Evolutionary conservation across 2,329 filamentous ascomycete genomes (phyloP).

Genomic region (Trichothecium sympodiale): DNA sequence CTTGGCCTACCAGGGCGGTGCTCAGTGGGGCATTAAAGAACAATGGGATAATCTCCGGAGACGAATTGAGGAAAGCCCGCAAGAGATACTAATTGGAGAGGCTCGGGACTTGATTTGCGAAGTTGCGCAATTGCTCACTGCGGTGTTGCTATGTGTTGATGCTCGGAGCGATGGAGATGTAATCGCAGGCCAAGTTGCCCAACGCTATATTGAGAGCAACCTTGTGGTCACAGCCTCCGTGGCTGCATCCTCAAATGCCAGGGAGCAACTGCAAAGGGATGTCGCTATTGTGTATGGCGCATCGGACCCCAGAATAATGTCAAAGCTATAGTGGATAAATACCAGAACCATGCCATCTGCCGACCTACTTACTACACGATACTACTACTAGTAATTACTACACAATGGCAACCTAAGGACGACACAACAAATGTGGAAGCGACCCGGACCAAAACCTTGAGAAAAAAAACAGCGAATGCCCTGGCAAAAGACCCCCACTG

Average conservation of each 20-base stretch:
- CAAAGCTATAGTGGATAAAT: too few relatives aligned
- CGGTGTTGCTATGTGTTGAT: conserved; percentile 30
- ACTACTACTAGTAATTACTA: too few relatives aligned
- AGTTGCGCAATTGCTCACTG: conserved; percentile 31
- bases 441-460: too few relatives aligned
- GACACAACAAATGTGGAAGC: too few relatives aligned
- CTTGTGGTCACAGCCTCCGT: conserved; percentile 3
- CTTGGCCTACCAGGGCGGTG: conserved; percentile 12
- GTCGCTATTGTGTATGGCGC: conserved; percentile 24
- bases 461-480: too few relatives aligned
- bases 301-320: not conserved
- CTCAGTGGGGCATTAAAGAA: conserved; percentile 11
- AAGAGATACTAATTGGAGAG: conserved; percentile 30
- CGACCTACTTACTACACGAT: too few relatives aligned
- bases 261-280: conserved; percentile 19
- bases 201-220: conserved; percentile 24
- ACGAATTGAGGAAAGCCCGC: conserved; percentile 20
- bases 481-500: too few relatives aligned
- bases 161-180: conserved; percentile 22
- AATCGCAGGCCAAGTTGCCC: conserved; percentile 26
- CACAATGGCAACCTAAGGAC: too few relatives aligned
- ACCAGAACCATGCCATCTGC: too few relatives aligned
- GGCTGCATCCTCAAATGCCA: conserved; percentile 3
- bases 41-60: conserved; percentile 28
- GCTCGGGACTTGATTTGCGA: conserved; percentile 32